phyloP scores from a whole-genome alignment of 805 yeast species.

The Wickerhamiella sorbophila region DNA sequence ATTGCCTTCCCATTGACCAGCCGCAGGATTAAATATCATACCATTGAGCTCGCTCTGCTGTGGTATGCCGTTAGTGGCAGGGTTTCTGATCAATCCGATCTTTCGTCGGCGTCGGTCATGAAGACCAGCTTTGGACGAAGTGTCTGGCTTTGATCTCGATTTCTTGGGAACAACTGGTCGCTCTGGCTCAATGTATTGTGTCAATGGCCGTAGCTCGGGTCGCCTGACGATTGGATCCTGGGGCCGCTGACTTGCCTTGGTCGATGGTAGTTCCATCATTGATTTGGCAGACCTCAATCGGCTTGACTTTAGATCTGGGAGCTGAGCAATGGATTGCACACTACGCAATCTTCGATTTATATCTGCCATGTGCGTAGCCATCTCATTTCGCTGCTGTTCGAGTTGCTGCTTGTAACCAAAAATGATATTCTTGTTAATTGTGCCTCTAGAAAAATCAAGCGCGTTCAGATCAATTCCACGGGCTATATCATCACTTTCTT shows the following conservation, averaged over 20 bases:
- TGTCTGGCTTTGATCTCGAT: background rate
- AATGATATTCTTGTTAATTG: constrained; percentile 15
- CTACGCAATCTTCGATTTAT: constrained; percentile 8
- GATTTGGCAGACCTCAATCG: constrained; percentile 14
- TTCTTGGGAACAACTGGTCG: background rate
- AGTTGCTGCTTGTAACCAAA: constrained; percentile 1
- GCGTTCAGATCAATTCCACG: constrained; percentile 15
- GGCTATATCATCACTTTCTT: constrained; percentile 11
- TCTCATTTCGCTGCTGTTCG: constrained; percentile 1
- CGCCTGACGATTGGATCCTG: background rate
- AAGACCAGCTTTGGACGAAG: background rate
- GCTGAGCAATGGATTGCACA: constrained; percentile 16
- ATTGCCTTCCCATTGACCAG: constrained; percentile 20
- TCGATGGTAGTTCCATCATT: constrained; percentile 10
- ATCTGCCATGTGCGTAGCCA: background rate
- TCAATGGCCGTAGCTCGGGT: constrained; percentile 14
- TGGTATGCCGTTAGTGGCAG: constrained; percentile 2
- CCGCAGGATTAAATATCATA: constrained; percentile 18
- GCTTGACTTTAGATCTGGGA: constrained; percentile 9
- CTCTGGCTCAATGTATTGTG: constrained; percentile 17
- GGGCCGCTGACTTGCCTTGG: background rate
- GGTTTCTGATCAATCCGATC: constrained; percentile 12
- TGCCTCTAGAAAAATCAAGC: constrained; percentile 12
- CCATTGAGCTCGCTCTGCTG: constrained; percentile 15
- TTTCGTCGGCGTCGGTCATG: constrained; percentile 4